These are phyloP conservation scores for Cercospora brassicicola DNA, from an alignment of 2,329 filamentous ascomycete species.

Conservation along the genomic window DNA sequence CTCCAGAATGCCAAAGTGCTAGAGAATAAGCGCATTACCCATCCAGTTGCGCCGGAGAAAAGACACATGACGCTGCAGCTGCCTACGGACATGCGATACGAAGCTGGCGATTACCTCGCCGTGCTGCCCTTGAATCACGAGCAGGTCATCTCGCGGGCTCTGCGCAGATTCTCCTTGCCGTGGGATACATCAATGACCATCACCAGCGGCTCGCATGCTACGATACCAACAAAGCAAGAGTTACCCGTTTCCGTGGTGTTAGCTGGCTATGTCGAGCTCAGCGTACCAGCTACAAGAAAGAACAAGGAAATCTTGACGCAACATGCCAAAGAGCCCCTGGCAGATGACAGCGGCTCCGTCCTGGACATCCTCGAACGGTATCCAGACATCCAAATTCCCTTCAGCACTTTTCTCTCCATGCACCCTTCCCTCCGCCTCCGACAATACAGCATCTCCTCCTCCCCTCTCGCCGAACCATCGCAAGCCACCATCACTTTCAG, in stretches of 20 bases:
- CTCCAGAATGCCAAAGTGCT: constrained; percentile 61
- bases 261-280: constrained; percentile 68
- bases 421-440: constrained; percentile 66
- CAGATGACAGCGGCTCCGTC: constrained; percentile 57
- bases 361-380: constrained; percentile 68
- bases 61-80: constrained; percentile 50
- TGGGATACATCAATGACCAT: constrained; percentile 58
- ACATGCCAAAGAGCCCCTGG: constrained; percentile 53
- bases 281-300: constrained; percentile 61
- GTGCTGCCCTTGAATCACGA: constrained; percentile 62
- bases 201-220: constrained; percentile 59
- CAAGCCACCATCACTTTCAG: constrained; percentile 43
- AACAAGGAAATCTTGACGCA: constrained; percentile 19
- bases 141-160: constrained; percentile 60
- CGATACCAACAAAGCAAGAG: constrained; percentile 60
- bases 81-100: constrained; percentile 57
- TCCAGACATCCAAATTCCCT: constrained; percentile 61
- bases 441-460: constrained; percentile 31
- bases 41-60: constrained; percentile 56
- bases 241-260: constrained; percentile 64
- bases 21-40: constrained; percentile 53
- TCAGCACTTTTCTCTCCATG: constrained; percentile 64
- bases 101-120: constrained; percentile 52
- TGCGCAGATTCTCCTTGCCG: constrained; percentile 63
- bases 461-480: constrained; percentile 42